Base-by-base conservation (phyloP, 495 filamentous ascomycete species). In the Aspergillus asperescens region DNA sequence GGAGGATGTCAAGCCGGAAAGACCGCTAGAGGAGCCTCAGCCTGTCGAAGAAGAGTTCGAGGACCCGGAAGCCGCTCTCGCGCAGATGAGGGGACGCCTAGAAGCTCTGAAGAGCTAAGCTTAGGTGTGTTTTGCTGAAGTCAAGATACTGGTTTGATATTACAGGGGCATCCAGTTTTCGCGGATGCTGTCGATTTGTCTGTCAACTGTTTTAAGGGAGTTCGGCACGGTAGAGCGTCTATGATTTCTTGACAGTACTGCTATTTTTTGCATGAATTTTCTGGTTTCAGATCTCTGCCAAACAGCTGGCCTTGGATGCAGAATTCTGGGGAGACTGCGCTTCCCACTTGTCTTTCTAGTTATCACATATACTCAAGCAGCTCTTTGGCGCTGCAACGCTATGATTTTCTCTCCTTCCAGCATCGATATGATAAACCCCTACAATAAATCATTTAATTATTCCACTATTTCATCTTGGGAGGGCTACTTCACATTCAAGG, bases 21-120 rank as follows among this genome's bases (percentile, higher is more conserved):
- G 76, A 55, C 81, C 80, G 20, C 69, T 84, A 49, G 80, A 82
- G 49, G 76, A 80, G 55, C 72, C 79, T 54, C 64, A 72, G 37
- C 58, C 63, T n/a, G 67, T 64, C 44, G 84, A 86, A 45, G 83
- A 87, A 56, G 87, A 89, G 29, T 86, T 94, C 67, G 88, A 91
- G 62, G 87, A 91, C 50, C 82, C 85, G 55, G 87, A 91, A 68
- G 88, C 84, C 28, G 88, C 90, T 64, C 79, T 98, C 69, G 86
- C 86, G 58, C 86, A 95, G 75, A 98, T 96, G 94, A 77, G 90
- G 67, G 89, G 89, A 44, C 75, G 92, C 29, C 65, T 98, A 61
- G 90, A 96, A 71, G 90, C 89, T 28, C 72, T 97, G 62, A 88
- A 92, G 80, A 96, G 92, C 72, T 97, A 66, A 79, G 20, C 16